phyloP scores from a whole-genome alignment of 805 yeast genomes.

The Pichia pseudocactophila region DNA sequence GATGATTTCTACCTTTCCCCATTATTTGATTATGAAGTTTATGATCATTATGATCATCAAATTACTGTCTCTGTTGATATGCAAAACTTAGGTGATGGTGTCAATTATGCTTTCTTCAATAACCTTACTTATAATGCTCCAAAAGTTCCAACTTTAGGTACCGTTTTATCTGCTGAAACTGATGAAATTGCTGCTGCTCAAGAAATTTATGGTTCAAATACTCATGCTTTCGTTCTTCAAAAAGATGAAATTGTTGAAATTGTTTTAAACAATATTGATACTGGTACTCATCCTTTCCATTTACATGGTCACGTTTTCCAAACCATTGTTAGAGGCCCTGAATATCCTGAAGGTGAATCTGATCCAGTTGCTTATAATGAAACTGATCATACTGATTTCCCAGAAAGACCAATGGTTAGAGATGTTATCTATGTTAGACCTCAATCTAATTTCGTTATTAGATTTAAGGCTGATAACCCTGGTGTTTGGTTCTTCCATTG shows the following conservation, averaged over 20 bases:
- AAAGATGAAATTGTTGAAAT: slow-evolving; percentile 66
- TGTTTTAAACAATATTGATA: slow-evolving; percentile 75
- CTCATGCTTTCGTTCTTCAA: slow-evolving; percentile 64
- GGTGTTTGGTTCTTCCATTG: slow-evolving; percentile 99
- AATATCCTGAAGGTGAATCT: slow-evolving; percentile 39
- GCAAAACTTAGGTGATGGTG: slow-evolving; percentile 81
- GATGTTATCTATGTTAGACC: slow-evolving; percentile 76
- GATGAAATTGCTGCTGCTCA: slow-evolving; percentile 36
- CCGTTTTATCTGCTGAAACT: slow-evolving; percentile 69
- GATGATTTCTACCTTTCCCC: slow-evolving; percentile 82
- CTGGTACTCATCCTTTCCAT: slow-evolving; percentile 97
- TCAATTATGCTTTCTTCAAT: slow-evolving; percentile 95
- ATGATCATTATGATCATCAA: slow-evolving; percentile 59
- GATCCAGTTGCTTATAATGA: slow-evolving; percentile 52
- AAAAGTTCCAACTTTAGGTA: slow-evolving; percentile 74
- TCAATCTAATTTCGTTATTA: slow-evolving; percentile 73
- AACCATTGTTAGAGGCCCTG: slow-evolving; percentile 61
- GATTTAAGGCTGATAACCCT: slow-evolving; percentile 90
- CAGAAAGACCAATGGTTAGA: slow-evolving; percentile 74
- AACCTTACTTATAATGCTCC: slow-evolving; percentile 71
- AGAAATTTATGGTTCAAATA: slow-evolving; percentile 66
- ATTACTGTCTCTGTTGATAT: slow-evolving; percentile 68
- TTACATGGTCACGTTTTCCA: slow-evolving; percentile 93
- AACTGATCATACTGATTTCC: slow-evolving; percentile 41
- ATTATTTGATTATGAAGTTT: slow-evolving; percentile 40